Percentiles rank a stretch among this genome's conserved stretches.
Evolutionary conservation across 2,329 filamentous ascomycete species (phyloP).

Genomic region (Westerdykella sp.): DNA sequence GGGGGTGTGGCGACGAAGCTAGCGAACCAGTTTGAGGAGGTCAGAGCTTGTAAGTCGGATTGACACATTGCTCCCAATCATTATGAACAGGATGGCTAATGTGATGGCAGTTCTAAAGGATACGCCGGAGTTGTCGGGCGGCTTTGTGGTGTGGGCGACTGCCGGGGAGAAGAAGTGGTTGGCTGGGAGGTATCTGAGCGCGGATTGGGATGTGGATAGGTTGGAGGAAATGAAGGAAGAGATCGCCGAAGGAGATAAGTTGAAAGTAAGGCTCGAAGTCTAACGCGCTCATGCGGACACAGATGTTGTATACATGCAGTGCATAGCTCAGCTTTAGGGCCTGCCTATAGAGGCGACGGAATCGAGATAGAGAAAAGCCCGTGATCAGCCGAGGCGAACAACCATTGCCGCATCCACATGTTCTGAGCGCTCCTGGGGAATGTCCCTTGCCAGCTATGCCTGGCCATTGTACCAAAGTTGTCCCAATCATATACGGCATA

Average conservation of each 20-base stretch:
- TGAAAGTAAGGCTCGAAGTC: slow-evolving; percentile 15
- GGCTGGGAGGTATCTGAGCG: slow-evolving; percentile 17
- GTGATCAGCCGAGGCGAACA: no score
- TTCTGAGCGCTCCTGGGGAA: no score
- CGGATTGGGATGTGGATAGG: slow-evolving; percentile 21
- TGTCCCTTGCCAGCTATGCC: no score
- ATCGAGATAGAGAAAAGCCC: no score
- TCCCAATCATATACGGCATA: no score
- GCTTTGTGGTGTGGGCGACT: slow-evolving; percentile 17
- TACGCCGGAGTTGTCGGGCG: slow-evolving; percentile 10
- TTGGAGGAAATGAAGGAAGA: slow-evolving; percentile 17
- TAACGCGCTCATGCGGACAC: slow-evolving; percentile 1
- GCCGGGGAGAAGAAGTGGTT: slow-evolving; percentile 15
- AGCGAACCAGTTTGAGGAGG: not conserved
- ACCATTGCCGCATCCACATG: no score
- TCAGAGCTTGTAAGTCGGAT: slow-evolving; percentile 2
- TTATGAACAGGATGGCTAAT: not conserved
- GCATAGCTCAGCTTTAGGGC: no score
- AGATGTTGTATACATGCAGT: no score
- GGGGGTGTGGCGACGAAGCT: slow-evolving; percentile 22
- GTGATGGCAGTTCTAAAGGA: slow-evolving; percentile 6
- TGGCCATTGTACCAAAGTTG: no score
- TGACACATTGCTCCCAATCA: not conserved
- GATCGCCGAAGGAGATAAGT: slow-evolving; percentile 19
- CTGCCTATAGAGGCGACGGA: no score